Evolutionary conservation across 192 early-diverging fungal species (phyloP).

Genomic region (Entophlyctis helioformis): DNA sequence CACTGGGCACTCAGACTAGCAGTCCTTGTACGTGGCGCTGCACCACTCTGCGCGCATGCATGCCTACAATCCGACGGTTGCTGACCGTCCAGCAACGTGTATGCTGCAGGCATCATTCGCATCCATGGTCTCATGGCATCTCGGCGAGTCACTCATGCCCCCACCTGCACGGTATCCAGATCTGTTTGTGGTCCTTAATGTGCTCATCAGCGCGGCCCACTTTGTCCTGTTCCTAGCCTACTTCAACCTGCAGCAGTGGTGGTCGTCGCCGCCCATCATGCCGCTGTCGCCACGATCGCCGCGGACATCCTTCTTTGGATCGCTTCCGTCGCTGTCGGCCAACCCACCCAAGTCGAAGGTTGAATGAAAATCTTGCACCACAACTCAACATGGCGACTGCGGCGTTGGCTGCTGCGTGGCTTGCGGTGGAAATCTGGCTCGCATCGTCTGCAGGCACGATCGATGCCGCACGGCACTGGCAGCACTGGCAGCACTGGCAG

Average conservation of each 20-base stretch:
- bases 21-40: not conserved
- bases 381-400: no score
- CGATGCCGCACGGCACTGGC: no score
- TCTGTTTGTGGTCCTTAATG: slow-evolving; percentile 70
- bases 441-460: no score
- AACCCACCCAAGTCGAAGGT: no score
- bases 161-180: slow-evolving; percentile 68
- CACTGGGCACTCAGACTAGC: not conserved
- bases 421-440: no score
- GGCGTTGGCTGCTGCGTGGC: no score
- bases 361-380: no score
- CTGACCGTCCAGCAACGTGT: slow-evolving; percentile 15
- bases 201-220: slow-evolving; percentile 47
- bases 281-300: no score
- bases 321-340: no score
- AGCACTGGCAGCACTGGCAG: no score
- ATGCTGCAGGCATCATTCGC: slow-evolving; percentile 26
- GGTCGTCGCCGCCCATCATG: no score
- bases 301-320: no score
- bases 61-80: not conserved
- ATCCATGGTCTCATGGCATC: slow-evolving; percentile 43
- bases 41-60: not conserved
- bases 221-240: slow-evolving; percentile 59
- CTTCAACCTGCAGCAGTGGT: slow-evolving; percentile 60
- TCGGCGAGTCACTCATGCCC: slow-evolving; percentile 40